Conservation (phyloP, 768 basidiomycete genomes). For the Boletus huronensis region DNA sequence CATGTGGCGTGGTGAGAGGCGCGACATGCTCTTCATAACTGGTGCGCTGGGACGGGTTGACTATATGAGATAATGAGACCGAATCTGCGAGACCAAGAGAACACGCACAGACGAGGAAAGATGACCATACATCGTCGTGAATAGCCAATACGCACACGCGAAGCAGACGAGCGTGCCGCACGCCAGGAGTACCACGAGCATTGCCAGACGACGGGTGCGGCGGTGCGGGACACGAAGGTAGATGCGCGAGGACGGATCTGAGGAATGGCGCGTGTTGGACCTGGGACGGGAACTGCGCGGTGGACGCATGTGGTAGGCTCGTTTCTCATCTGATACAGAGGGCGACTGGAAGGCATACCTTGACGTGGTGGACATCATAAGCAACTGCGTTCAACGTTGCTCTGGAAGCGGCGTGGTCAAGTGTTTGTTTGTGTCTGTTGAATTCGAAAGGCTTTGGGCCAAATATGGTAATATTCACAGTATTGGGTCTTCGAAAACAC, state of each 20-base stretch:
- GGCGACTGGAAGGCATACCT: slow-evolving; percentile 45
- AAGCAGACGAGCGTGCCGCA: slow-evolving; percentile 53
- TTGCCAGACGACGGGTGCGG: slow-evolving; percentile 36
- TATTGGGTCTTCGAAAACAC: no score
- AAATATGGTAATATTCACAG: no score
- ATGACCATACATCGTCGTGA: slow-evolving; percentile 55
- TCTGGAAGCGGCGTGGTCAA: neutral
- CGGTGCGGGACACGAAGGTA: slow-evolving; percentile 18
- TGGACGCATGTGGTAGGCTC: slow-evolving; percentile 60
- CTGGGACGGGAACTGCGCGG: slow-evolving; percentile 30
- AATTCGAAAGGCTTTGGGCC: slow-evolving; percentile 3
- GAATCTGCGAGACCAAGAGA: slow-evolving; percentile 18
- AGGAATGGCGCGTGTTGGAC: slow-evolving; percentile 18
- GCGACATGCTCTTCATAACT: neutral
- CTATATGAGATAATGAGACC: slow-evolving; percentile 5
- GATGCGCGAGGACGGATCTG: slow-evolving; percentile 3
- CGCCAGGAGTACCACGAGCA: slow-evolving; percentile 45
- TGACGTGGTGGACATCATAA: slow-evolving; percentile 10
- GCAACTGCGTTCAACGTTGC: neutral
- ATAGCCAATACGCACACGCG: slow-evolving; percentile 59
- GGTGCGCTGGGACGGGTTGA: slow-evolving; percentile 18
- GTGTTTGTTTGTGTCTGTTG: slow-evolving; percentile 18
- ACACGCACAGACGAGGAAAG: slow-evolving; percentile 15
- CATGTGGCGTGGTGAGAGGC: neutral
- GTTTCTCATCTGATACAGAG: slow-evolving; percentile 63